phyloP scores from a whole-genome alignment of 305 asterid species.

The Rubia occidens region DNA sequence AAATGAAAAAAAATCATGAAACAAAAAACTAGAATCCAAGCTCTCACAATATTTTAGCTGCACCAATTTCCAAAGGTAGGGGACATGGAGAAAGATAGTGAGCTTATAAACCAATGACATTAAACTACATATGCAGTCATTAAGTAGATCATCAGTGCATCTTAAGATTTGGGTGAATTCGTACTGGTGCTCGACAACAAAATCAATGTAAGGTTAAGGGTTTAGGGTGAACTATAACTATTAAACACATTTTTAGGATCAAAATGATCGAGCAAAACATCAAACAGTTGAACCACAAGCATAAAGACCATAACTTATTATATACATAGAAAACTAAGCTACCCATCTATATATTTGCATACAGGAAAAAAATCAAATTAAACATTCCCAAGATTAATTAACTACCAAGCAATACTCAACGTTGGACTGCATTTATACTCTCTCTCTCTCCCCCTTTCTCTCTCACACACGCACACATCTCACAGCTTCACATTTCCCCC shows the following conservation, averaged over 20 bases:
- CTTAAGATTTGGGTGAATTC: background rate
- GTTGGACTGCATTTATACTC: no score
- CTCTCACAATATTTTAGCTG: background rate
- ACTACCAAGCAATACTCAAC: no score
- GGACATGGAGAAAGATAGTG: background rate
- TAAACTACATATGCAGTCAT: background rate
- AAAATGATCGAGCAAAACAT: background rate
- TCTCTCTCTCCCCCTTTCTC: no score
- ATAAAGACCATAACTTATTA: background rate
- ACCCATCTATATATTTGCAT: no score
- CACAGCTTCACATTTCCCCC: no score
- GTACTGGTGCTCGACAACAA: background rate
- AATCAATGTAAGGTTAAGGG: no score
- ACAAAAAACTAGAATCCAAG: background rate
- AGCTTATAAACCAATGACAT: background rate
- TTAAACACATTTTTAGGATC: background rate
- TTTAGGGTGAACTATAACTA: no score
- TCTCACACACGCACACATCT: no score
- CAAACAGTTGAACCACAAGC: background rate
- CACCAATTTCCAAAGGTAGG: background rate
- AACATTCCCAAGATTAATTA: no score
- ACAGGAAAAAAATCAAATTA: no score
- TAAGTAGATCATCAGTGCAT: background rate
- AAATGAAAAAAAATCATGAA: background rate
- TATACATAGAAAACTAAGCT: no score